Percentiles rank a stretch among this genome's conserved stretches.
Evolutionary conservation across 1,284 basidiomycete species (phyloP).

Genomic region (Leccinum brunneo-olivaceum): DNA sequence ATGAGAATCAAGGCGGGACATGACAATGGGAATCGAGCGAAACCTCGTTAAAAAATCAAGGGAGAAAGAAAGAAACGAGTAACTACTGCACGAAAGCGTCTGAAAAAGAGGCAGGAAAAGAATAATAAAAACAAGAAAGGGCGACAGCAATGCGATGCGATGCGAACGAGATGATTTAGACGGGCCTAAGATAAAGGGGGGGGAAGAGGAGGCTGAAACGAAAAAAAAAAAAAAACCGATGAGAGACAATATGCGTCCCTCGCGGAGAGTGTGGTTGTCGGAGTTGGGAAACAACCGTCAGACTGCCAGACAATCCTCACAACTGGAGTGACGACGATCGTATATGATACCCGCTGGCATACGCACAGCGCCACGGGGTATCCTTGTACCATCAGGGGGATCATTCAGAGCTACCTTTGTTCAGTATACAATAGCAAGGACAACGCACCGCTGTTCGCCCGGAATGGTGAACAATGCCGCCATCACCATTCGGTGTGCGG

Average conservation of each 20-base stretch:
- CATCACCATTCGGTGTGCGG: constrained; percentile 11
- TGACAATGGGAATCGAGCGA: constrained; percentile 10
- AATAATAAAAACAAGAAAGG: constrained; percentile 21
- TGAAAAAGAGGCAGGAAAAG: constrained; percentile 18
- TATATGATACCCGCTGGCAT: constrained; percentile 1
- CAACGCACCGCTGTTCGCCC: constrained; percentile 23
- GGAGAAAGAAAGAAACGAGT: constrained; percentile 23
- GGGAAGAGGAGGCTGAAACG: constrained; percentile 21
- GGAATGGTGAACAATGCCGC: constrained; percentile 28
- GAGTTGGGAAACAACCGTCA: constrained; percentile 29
- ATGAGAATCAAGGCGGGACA: constrained; percentile 37
- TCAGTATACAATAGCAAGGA: constrained; percentile 24
- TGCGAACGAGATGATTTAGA: constrained; percentile 30
- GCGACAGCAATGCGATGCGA: constrained; percentile 33
- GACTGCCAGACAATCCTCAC: constrained; percentile 16
- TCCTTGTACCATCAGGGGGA: neutral
- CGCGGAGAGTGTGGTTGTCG: constrained; percentile 31
- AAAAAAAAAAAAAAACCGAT: constrained; percentile 23
- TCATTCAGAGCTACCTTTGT: constrained; percentile 14
- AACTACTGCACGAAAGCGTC: constrained; percentile 31
- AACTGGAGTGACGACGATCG: neutral
- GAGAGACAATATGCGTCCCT: constrained; percentile 25
- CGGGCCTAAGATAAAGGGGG: constrained; percentile 28
- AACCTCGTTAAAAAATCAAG: constrained; percentile 9
- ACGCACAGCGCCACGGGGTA: neutral